Evolutionary conservation across 1,284 basidiomycete genomes (phyloP).

Genomic region (Golubevia sp.): DNA sequence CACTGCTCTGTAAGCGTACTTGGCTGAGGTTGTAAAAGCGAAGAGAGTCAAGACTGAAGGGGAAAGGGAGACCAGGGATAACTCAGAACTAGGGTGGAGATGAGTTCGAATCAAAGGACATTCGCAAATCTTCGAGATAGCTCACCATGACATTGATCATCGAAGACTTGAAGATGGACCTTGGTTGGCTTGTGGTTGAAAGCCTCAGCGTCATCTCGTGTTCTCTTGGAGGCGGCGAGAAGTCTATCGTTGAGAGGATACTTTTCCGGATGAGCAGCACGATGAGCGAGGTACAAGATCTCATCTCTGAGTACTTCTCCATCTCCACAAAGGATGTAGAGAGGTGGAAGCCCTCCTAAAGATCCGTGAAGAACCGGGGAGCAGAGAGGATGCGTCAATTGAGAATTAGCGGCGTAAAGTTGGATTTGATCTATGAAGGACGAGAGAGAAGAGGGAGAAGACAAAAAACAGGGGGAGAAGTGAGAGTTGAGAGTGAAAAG

Average conservation of each 20-base stretch:
- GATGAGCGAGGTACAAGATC: conserved; percentile 85
- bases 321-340: conserved; percentile 81
- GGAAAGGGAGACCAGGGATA: neutral
- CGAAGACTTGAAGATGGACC: conserved; percentile 81
- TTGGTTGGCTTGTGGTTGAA: conserved; percentile 71
- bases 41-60: conserved; percentile 64
- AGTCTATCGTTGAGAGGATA: conserved; percentile 73
- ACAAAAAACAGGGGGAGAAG: neutral
- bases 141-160: conserved; percentile 26
- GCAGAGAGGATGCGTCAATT: conserved; percentile 82
- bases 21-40: conserved; percentile 62
- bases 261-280: conserved; percentile 79
- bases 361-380: conserved; percentile 76
- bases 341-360: conserved; percentile 85
- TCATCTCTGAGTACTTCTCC: conserved; percentile 88
- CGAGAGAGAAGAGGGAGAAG: neutral
- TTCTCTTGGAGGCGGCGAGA: conserved; percentile 63
- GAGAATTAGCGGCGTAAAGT: conserved; percentile 82
- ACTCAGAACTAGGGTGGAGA: neutral
- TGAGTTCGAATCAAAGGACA: no score
- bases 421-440: conserved; percentile 90
- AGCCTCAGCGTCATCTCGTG: conserved; percentile 50
- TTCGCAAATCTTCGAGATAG: no score
- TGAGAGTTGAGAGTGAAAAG: neutral
- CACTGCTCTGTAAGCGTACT: conserved; percentile 62